Evolutionary conservation across 768 basidiomycete genomes (phyloP).

Genomic region (Tylopilus intermedius): DNA sequence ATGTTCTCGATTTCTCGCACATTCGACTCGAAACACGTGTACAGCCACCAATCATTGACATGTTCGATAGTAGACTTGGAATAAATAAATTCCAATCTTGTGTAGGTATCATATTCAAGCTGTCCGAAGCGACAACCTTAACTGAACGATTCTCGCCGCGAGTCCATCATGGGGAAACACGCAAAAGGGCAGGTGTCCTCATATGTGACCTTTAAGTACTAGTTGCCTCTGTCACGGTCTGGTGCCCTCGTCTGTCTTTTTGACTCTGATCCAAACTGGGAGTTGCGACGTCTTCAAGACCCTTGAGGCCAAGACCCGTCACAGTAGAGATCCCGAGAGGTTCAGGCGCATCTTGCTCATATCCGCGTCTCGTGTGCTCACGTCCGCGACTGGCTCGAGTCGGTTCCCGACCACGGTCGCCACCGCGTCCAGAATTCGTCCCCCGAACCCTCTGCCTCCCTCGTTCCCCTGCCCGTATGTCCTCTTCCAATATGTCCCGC

Average conservation of each 20-base stretch:
- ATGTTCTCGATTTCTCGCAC: background rate
- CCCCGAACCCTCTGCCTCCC: constrained; percentile 3
- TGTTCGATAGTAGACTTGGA: no score
- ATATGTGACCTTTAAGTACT: no score
- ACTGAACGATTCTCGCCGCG: no score
- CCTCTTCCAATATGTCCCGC: background rate
- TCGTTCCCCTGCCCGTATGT: background rate
- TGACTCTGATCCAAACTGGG: constrained; percentile 10
- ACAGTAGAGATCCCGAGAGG: constrained; percentile 22
- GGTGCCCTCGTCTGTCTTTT: constrained; percentile 8
- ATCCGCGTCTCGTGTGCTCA: constrained; percentile 1
- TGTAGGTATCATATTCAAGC: no score
- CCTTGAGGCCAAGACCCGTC: constrained; percentile 25
- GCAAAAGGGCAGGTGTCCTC: no score
- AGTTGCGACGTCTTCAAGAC: constrained; percentile 18
- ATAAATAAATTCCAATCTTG: no score
- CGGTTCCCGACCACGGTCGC: background rate
- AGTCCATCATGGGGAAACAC: no score
- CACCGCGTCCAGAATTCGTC: background rate
- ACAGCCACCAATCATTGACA: background rate
- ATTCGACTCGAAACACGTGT: background rate
- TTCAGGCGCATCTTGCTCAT: constrained; percentile 8
- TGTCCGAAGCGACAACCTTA: no score
- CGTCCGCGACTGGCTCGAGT: constrained; percentile 7
- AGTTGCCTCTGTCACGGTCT: background rate